These are phyloP conservation scores for Aspergillus heteromorphus DNA, from an alignment of 495 filamentous ascomycete species.

Conservation along the genomic window DNA sequence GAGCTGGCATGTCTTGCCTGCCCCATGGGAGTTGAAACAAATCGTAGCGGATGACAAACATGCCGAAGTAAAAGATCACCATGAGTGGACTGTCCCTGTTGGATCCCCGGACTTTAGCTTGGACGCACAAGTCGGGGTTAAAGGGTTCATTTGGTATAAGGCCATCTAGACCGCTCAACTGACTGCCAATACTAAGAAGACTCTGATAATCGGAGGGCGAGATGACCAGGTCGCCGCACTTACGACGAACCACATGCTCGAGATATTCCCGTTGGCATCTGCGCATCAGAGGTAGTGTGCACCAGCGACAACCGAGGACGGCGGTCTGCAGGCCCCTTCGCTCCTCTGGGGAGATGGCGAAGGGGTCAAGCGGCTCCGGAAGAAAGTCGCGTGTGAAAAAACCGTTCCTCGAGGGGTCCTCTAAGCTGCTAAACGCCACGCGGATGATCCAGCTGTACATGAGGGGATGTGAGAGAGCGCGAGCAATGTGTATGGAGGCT, in stretches of 20 bases:
- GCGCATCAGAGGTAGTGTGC: slow-evolving; percentile 36
- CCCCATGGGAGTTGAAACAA: slow-evolving; percentile 30
- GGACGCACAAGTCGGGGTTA: slow-evolving; percentile 32
- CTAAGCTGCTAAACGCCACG: slow-evolving; percentile 35
- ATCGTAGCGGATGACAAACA: slow-evolving; percentile 18
- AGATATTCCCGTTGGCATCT: slow-evolving; percentile 38
- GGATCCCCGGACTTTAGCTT: slow-evolving; percentile 1
- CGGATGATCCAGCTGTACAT: slow-evolving; percentile 44
- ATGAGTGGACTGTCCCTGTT: slow-evolving; percentile 29
- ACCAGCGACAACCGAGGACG: slow-evolving; percentile 42
- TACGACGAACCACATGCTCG: slow-evolving; percentile 24
- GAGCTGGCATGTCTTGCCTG: slow-evolving; percentile 13
- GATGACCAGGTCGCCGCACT: slow-evolving; percentile 24
- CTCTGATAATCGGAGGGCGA: slow-evolving; percentile 12
- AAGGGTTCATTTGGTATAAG: too few species aligned
- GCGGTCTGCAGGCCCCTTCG: slow-evolving; percentile 25
- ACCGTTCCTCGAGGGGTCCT: slow-evolving; percentile 21
- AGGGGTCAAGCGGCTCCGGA: slow-evolving; percentile 31
- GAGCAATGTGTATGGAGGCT: slow-evolving; percentile 31
- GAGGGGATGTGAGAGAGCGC: slow-evolving; percentile 28
- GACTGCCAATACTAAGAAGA: slow-evolving; percentile 14
- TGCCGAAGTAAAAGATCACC: slow-evolving; percentile 28
- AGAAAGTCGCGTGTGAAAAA: slow-evolving; percentile 38
- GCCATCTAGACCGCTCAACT: too few species aligned
- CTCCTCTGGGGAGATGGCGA: slow-evolving; percentile 18